Base-by-base conservation (phyloP, 2,329 filamentous ascomycete species). In the Fusarium sp. region DNA sequence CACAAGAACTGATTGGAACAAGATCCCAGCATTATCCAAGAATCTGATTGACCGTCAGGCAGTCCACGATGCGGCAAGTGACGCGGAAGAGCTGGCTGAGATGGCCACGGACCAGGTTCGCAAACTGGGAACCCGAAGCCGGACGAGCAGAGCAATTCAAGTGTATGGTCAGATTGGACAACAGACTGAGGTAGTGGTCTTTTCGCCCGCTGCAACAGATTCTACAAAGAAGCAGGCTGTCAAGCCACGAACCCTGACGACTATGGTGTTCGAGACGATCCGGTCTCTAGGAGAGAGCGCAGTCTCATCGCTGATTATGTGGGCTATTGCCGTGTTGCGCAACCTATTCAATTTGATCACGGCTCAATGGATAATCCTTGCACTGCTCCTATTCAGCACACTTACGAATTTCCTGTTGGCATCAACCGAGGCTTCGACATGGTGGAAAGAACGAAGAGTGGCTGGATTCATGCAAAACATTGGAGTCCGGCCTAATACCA, bases 401-500 rank as follows among this genome's bases (percentile, higher is more conserved):
- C 71, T 92, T 10, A 83, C 87, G 44, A 98, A 98, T 71, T 76
- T 90, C 22, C 83, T 93, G 66, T 87, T 93, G 71, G 88, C 91
- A 1, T 91, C 90, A 11, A 86, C 88, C 61, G 88, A 92, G 72
- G 85, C 86, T 7, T 87, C 88, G 69, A 81, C 85, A 2, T 98
- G 93, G 93, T 97, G 91, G 90, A 83, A 86, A 41, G 94, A 98
- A 77, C 86, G 92, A 54, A 89, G 86, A 58, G 92, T 93, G 1
- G 85, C 84, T 13, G 88, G 83, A 36, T 97, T 94, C 75, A 95
- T 99, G 92, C 81, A 81, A 31, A 83, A 88, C 11, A 79, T 98
- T 12, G 94, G 94, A 9, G 88, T 98, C 7, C 84, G 85, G 4
- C 92, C 93, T 7, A 90, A 96, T 67, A 77, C 83, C 19, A 85